Evolutionary conservation across 2,329 filamentous ascomycete species (phyloP), one percentile per base, ranked within the genome.

Genomic region (Colletotrichum kahawae): DNA sequence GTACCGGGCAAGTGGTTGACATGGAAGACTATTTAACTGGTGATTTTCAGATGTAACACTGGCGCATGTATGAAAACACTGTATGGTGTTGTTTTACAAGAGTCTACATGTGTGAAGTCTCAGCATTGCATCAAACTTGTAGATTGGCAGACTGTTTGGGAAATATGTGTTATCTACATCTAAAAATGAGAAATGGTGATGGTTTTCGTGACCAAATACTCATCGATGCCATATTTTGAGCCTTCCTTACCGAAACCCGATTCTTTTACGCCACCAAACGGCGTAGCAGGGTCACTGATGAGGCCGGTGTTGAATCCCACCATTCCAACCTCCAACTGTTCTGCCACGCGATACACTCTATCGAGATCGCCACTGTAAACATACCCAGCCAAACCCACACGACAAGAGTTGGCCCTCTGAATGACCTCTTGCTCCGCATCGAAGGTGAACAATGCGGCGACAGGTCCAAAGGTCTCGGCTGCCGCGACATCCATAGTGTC

Each of bases 391-490:
- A 99, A 89, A 1, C 97, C 97, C 43, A 98, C 96, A 67, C 96
- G 93, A 2, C 95, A 89, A 54, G 87, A 85, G 84, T 99, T 99
- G 5, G 97, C 96, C 78, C 96, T 86, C 76, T 90, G 88, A 29
- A 98, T 92, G 7, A 98, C 97, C 80, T 98, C 96, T 67, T 94
- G 92, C 85, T 98, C 97, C 0, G 93, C 95, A 60, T 95, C 91
- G 82, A 98, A 99, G 63, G 92, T 90, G 88, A 98, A 98, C 14
- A 98, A 85, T 1, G 94, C 96, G 0, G 96, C 96, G 0, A 98
- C 94, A 4, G 97, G 97, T 0, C 97, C 97, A 82, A 99, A 99
- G 0, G 96, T 98, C 88, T 99, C 97, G 84, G 98, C 96, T 2
- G 88, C 88, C 5, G 94, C 93, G 78, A 98, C 90, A 74, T 91